phyloP scores from a whole-genome alignment of 2,329 filamentous ascomycete genomes.

The Alternaria gaisen region DNA sequence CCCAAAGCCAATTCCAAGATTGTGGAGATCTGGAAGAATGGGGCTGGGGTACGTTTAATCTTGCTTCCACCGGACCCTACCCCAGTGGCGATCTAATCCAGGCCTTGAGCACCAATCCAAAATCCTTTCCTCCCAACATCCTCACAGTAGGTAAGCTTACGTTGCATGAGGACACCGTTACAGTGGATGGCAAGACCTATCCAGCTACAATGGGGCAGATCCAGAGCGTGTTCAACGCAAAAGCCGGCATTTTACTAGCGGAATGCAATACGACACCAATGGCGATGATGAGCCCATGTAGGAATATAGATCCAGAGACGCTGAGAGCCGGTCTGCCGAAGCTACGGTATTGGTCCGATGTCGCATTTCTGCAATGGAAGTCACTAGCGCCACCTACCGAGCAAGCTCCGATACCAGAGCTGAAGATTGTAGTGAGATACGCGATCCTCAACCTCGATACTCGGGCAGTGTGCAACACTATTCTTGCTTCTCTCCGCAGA shows the following conservation, averaged over 20 bases:
- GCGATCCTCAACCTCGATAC: neutral
- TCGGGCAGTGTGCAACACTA: neutral
- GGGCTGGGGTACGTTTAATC: neutral
- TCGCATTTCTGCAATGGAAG: constrained; percentile 14
- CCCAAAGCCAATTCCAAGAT: neutral
- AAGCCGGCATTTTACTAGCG: neutral
- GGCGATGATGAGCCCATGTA: neutral
- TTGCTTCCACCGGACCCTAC: neutral
- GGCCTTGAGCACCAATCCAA: neutral
- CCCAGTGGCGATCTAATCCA: neutral
- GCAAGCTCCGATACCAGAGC: neutral
- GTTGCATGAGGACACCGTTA: neutral
- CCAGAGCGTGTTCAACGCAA: neutral
- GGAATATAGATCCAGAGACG: neutral
- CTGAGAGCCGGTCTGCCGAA: neutral
- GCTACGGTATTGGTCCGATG: constrained; percentile 11
- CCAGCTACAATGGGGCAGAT: neutral
- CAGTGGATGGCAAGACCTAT: neutral
- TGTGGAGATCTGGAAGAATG: neutral
- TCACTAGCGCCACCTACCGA: neutral
- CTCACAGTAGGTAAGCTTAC: neutral
- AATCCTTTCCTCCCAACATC: neutral
- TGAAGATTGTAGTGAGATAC: neutral
- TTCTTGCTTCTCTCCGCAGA: neutral
- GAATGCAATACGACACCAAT: neutral